phyloP scores from a whole-genome alignment of 306 rosid genomes.

The Sindora glabra region DNA sequence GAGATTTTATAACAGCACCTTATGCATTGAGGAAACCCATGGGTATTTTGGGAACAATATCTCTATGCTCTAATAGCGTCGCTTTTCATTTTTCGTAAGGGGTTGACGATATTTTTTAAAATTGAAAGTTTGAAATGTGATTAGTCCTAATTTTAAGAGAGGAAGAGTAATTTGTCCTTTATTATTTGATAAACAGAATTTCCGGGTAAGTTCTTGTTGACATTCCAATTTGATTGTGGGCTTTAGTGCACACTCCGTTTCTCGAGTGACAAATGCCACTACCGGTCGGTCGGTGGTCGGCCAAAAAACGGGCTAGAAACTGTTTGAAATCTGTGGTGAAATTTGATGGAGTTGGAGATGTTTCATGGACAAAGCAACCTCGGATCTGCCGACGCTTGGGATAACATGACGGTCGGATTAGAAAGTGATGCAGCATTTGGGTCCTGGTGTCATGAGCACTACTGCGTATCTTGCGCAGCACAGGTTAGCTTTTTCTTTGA shows the following conservation, averaged over 20 bases:
- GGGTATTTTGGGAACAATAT: no score
- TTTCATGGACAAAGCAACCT: background rate
- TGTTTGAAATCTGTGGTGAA: background rate
- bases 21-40: no score
- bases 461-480: no score
- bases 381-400: constrained; percentile 29
- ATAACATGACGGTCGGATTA: background rate
- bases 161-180: no score
- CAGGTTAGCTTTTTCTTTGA: background rate
- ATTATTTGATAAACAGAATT: no score
- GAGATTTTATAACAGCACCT: no score
- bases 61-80: no score
- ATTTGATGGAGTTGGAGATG: background rate
- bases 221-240: constrained; percentile 34
- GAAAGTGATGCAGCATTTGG: background rate
- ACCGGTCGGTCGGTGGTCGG: constrained; percentile 21
- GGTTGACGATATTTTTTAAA: no score
- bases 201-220: constrained; percentile 40
- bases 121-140: no score
- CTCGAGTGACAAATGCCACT: background rate
- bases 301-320: background rate
- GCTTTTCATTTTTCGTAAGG: no score
- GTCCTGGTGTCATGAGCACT: constrained; percentile 10
- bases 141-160: no score
- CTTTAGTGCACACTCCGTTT: constrained; percentile 36